Evolutionary conservation across 371 early-diverging fungal genomes (phyloP).

Genomic region (Mucor plumbeus): DNA sequence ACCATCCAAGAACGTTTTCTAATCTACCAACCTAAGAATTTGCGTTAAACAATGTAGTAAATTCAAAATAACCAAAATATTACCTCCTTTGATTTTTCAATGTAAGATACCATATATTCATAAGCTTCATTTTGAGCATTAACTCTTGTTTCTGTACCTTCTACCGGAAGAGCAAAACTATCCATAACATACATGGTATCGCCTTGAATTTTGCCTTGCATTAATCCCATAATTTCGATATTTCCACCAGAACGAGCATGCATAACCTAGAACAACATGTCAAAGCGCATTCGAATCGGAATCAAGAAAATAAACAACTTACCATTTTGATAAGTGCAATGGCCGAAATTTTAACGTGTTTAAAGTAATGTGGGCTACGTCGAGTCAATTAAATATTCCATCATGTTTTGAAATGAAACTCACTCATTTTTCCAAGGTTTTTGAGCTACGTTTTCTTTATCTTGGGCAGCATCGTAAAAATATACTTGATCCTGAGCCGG

Average conservation of each 20-base stretch:
- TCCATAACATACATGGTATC: slow-evolving; percentile 95
- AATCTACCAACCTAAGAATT: slow-evolving; percentile 78
- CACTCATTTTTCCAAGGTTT: slow-evolving; percentile 88
- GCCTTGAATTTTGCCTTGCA: slow-evolving; percentile 94
- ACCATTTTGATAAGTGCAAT: slow-evolving; percentile 98
- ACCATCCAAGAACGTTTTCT: slow-evolving; percentile 98
- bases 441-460: slow-evolving; percentile 64
- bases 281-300: too few species aligned
- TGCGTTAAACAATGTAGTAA: too few species aligned
- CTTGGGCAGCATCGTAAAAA: slow-evolving; percentile 73
- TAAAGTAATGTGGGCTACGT: slow-evolving; percentile 87
- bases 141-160: slow-evolving; percentile 99
- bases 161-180: slow-evolving; percentile 96
- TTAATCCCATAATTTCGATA: slow-evolving; percentile 97
- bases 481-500: slow-evolving; percentile 77
- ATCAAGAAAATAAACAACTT: slow-evolving; percentile 15
- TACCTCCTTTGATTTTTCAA: slow-evolving; percentile 83
- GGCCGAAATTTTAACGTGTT: slow-evolving; percentile 90
- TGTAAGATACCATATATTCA: slow-evolving; percentile 97
- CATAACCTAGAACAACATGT: slow-evolving; percentile 66
- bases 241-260: slow-evolving; percentile 96
- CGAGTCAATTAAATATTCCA: background rate
- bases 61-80: background rate
- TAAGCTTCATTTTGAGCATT: slow-evolving; percentile 93
- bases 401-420: background rate